These are phyloP conservation scores for Sesbania bispinosa DNA, from an alignment of 306 rosid genomes.

Conservation along the genomic window DNA sequence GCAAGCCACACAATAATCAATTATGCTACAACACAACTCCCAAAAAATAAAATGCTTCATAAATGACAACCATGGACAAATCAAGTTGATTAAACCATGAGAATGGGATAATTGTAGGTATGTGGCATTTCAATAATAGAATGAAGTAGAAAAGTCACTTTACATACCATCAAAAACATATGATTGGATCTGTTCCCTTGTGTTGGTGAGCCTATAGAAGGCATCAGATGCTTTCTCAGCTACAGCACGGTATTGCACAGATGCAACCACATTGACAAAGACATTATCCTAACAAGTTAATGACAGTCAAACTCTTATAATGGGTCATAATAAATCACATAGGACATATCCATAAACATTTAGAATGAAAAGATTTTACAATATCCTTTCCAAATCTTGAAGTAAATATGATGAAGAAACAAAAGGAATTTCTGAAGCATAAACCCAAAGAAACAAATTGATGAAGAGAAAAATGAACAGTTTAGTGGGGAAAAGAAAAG, in stretches of 20 bases:
- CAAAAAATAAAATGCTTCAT: background rate
- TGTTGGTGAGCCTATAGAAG: conserved; percentile 66
- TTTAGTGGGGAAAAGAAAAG: background rate
- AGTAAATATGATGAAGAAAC: conserved; percentile 12
- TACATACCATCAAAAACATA: conserved; percentile 70
- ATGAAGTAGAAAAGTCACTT: background rate
- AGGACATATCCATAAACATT: background rate
- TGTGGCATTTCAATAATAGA: background rate
- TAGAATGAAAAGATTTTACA: background rate
- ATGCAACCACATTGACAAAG: conserved; percentile 65
- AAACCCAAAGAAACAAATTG: conserved; percentile 9
- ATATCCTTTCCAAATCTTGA: background rate
- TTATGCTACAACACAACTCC: background rate
- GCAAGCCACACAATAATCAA: background rate
- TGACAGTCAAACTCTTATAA: conserved; percentile 12
- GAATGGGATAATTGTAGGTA: background rate
- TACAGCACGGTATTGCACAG: conserved; percentile 61
- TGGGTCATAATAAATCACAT: conserved; percentile 5
- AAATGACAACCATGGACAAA: background rate
- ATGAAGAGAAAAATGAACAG: background rate
- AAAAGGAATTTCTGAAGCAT: conserved; percentile 9
- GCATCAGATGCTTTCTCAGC: conserved; percentile 63
- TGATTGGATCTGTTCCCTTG: conserved; percentile 64
- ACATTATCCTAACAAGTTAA: conserved; percentile 58
- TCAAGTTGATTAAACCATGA: background rate